A percentile compares a stretch with the other conserved stretches of the same genome.
phyloP scores from a whole-genome alignment of 2,329 filamentous ascomycete genomes.

The Colletotrichum cordylinicola region DNA sequence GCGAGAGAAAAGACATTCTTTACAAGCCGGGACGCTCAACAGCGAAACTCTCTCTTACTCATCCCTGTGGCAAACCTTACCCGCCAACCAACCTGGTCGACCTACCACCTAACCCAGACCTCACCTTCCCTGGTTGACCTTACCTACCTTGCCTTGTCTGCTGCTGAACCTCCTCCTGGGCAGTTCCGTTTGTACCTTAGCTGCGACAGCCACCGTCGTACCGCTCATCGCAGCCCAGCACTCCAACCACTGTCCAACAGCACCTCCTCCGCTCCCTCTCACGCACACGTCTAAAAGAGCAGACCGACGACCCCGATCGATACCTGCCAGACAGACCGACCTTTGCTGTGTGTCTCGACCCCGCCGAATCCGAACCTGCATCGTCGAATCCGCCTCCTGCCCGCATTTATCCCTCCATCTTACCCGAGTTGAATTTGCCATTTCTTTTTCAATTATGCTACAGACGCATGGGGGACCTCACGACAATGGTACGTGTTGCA shows the following conservation, averaged over 20 bases:
- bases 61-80: constrained; percentile 21
- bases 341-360: constrained; percentile 18
- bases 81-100: not conserved
- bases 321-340: constrained; percentile 5
- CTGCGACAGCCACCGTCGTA: constrained; percentile 16
- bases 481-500: constrained; percentile 41
- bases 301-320: constrained; percentile 10
- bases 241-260: not conserved
- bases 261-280: not conserved
- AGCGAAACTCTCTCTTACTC: constrained; percentile 1
- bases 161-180: not conserved
- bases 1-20: not conserved
- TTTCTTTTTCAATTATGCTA: constrained; percentile 42
- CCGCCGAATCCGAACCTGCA: constrained; percentile 22
- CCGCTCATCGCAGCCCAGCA: not conserved
- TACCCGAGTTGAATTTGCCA: constrained; percentile 3
- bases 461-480: constrained; percentile 47
- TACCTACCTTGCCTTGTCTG: constrained; percentile 3
- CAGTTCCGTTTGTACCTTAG: constrained; percentile 12
- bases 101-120: not conserved
- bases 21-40: not conserved
- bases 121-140: not conserved
- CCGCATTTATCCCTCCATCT: constrained; percentile 10
- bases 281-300: not conserved
- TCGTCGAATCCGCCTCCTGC: constrained; percentile 18